Evolutionary conservation across 306 rosid genomes (phyloP), one percentile per base, ranked within the genome.

Genomic region (Gastrolobium villosum): DNA sequence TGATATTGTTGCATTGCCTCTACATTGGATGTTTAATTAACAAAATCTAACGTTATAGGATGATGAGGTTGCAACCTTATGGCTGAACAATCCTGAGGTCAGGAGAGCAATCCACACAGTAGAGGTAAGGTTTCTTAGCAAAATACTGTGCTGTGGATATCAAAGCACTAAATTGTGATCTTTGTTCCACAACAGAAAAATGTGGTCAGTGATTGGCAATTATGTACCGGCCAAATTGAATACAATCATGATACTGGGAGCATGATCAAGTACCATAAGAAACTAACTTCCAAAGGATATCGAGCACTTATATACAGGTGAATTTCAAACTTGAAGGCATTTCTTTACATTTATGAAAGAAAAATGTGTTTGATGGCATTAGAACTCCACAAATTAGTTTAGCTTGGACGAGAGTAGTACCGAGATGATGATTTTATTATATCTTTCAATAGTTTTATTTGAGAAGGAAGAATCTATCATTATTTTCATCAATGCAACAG

Each of bases 301-400:
- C 82, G 89, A 10, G 97, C 97, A 11, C 97, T 95, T 44, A 91
- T 95, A 69, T 92, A n/a, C 88, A 95, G 99, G 99, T 90, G 69
- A 81, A 14, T 80, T 9, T 65, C 5, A 39, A 39, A 63, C n/a
- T 28, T 28, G 1, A 9, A 5, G 3, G 5, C 36, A 30, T 7
- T 55, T 6, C 8, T 55, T 28, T 28, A 28, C 36, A 55, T 9
- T 55, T 30, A 55, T 55, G 37, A 14, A 3, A 14, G 57, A 0
- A 2, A 1, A 52, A 15, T 14, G 7, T 14, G 6, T 8, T 14
- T 52, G 57, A 52, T 52, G 3, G 3, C 9, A 50, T n/a, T 5
- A 11, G 5, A 49, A n/a, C 20, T 49, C 2, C n/a, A 2, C 26
- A 26, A n/a, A 0, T 50, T 50, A 14, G 2, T 5, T 5, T 8